phyloP scores from a whole-genome alignment of 805 yeast species.

The Jamesozyma jinghongensis region DNA sequence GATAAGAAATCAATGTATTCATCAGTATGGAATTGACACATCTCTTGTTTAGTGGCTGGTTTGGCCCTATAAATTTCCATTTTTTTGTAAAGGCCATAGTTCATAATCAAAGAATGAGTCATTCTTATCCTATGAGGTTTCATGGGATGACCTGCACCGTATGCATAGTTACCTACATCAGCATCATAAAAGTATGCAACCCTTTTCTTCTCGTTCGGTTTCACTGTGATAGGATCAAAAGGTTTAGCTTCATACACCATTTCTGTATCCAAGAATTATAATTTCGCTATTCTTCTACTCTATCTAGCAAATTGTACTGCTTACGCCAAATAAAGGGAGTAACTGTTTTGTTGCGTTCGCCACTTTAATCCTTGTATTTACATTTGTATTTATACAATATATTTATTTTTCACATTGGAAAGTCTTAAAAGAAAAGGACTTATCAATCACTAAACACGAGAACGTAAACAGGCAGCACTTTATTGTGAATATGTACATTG shows the following conservation, averaged over 20 bases:
- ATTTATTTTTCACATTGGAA: too few relatives aligned
- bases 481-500: too few relatives aligned
- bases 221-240: conserved; percentile 52
- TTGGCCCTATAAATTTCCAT: conserved; percentile 97
- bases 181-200: conserved; percentile 80
- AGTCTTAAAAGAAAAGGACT: too few relatives aligned
- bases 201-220: conserved; percentile 41
- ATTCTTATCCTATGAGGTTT: conserved; percentile 97
- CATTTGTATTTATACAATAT: too few relatives aligned
- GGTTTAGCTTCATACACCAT: conserved; percentile 49
- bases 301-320: not conserved
- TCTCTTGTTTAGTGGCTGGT: conserved; percentile 95
- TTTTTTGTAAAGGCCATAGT: conserved; percentile 89
- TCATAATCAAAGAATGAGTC: conserved; percentile 96
- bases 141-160: conserved; percentile 99
- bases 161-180: conserved; percentile 95
- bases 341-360: too few relatives aligned
- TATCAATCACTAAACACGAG: too few relatives aligned
- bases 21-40: conserved; percentile 97
- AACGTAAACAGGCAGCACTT: too few relatives aligned
- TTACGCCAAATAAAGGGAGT: too few relatives aligned
- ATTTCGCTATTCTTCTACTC: not conserved
- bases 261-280: not conserved
- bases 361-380: too few relatives aligned
- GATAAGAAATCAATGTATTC: conserved; percentile 91